Evolutionary conservation across 169 alveolate species (phyloP), one percentile per base, ranked within the genome.

Genomic region (Cryptosporidium meleagridis): DNA sequence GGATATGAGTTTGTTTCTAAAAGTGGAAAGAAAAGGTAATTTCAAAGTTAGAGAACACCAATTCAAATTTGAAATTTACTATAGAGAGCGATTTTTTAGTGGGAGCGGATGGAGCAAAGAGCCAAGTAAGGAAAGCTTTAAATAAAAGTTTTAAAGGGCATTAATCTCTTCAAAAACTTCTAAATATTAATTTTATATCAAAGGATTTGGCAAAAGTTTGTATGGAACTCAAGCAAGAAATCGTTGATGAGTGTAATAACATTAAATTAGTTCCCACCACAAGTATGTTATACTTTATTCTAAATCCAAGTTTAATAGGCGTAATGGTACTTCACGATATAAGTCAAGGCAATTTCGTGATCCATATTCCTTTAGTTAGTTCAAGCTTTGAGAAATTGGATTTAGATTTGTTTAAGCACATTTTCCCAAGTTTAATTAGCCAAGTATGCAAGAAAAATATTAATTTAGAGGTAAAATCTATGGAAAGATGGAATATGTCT

Each of bases 271-370:
- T 67, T 67, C 16, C 26, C 16, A 92, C 87, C 45, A 96, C 95
- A 18, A 94, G 96, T 5, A 96, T 97, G 97, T 85, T 96, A 23
- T 95, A 97, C 87, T 96, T 96, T 85, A 58, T 97, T 53, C 95
- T 95, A 80, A 93, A 95, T 18, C 59, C 86, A 44, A 62, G 85
- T 93, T 93, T 87, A 51, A 91, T 94, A 10, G 95, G 95, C 52
- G 97, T 97, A 12, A 93, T 97, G 70, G 98, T 97, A 5, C 89
- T 95, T 51, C 98, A 97, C 72, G 93, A 95, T 69, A 91, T 96
- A 31, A 92, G 85, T 26, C 75, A 94, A 18, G 96, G 98, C 41
- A 98, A 97, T 73, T 96, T 96, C 70, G 99, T 97, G 65, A 92
- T 95, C 18, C 97, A 97, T 85, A 92, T 96, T 26, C 99, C 99